Evolutionary conservation across 345 rosid genomes (phyloP), one percentile per base, ranked within the genome.

Genomic region (Conringia planisiliqua): DNA sequence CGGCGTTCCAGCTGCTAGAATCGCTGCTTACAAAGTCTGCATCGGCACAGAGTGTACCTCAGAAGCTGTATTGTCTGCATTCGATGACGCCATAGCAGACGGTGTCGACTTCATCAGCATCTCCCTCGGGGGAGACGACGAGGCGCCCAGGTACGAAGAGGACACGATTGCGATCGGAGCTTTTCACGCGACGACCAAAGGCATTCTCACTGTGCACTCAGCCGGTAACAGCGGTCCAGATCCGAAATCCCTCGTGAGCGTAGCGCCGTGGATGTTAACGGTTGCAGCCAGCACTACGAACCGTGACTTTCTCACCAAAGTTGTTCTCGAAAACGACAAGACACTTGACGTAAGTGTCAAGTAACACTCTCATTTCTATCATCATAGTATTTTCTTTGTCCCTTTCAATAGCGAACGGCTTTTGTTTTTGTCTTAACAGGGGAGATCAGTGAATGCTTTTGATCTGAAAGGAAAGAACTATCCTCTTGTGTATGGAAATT

Each of bases 51-150:
- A 35, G 0, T 81, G 84, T 44, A 0, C 0, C 2, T 2, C 7
- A 0, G 72, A 3, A 4, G 35, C 35, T 12, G 1, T 86, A 11
- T 50, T 86, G 55, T 79, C 83, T 12, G 90, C 81, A 0, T 88
- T 86, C 12, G 96, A 86, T 39, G 96, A 90, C 42, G 89, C 90
- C 0, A 88, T 90, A 6, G 86, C 89, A 2, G 92, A 86, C 43
- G 88, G 86, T 22, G 90, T 87, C 1, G 92, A 86, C 52, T 14
- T 86, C 10, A 52, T 86, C 32, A 56, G 82, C 24, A 11, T 81
- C 6, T 86, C 88, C 4, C 0, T 81, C 0, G 60, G 60, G 11
- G 60, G 32, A 27, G 36, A 52, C 36, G 4, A 27, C 36, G 4
- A 27, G 3, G 36, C 11, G 2, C 6, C 0, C 0, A n/a, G 7